Percentiles rank a stretch among this genome's conserved stretches.
Evolutionary conservation across 106 monocot genomes (phyloP).

Genomic region (Allium fistulosum): DNA sequence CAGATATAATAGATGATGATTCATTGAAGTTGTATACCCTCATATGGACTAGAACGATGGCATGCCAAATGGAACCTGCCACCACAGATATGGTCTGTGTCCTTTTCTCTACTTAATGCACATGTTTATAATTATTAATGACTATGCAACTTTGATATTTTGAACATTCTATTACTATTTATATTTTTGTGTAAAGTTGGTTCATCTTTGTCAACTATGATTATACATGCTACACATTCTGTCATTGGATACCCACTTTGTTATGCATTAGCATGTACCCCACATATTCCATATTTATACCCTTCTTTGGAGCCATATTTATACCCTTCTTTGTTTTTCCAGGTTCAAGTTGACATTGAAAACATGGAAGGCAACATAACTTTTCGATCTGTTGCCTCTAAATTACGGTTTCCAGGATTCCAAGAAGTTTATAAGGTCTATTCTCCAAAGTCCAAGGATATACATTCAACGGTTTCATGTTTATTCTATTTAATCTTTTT

Average conservation of each 20-base stretch:
- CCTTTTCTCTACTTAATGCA: neutral
- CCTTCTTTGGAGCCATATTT: neutral
- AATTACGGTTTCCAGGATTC: constrained; percentile 59
- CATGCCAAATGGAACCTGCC: constrained; percentile 93
- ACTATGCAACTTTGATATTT: neutral
- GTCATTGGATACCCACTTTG: neutral
- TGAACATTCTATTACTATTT: neutral
- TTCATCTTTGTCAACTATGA: neutral
- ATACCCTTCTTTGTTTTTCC: neutral
- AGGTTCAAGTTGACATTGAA: constrained; percentile 93
- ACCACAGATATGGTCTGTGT: constrained; percentile 42
- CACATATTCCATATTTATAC: neutral
- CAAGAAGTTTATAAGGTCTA: constrained; percentile 72
- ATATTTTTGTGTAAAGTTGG: neutral
- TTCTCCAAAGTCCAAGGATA: neutral
- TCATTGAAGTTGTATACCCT: constrained; percentile 79
- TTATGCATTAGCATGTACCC: neutral
- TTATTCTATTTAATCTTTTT: no score
- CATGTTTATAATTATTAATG: neutral
- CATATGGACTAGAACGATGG: constrained; percentile 83
- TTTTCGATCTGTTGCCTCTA: constrained; percentile 54
- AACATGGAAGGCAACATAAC: constrained; percentile 44
- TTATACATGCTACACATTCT: neutral
- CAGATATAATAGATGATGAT: constrained; percentile 77
- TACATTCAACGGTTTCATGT: no score